Conservation (phyloP, 345 rosid species). For the Moricandia arvensis region DNA sequence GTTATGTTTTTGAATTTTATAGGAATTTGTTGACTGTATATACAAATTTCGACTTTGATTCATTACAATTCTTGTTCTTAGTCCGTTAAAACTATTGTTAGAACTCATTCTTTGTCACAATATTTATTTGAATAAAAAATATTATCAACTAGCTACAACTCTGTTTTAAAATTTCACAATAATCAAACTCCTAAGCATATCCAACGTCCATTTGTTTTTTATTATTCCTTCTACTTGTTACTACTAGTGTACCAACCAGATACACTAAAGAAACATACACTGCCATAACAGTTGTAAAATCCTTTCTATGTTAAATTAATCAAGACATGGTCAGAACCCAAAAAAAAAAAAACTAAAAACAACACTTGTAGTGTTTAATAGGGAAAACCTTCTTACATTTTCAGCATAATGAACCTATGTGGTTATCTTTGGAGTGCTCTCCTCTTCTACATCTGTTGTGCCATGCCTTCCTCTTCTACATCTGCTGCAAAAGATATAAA, state of each 20-base stretch:
- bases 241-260: background rate
- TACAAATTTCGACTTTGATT: background rate
- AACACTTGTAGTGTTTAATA: background rate
- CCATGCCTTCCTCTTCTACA: background rate
- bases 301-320: background rate
- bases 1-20: background rate
- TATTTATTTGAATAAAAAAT: background rate
- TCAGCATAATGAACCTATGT: background rate
- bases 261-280: too few species aligned
- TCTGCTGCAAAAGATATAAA: background rate
- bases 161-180: background rate
- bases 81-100: background rate
- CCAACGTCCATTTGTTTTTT: background rate
- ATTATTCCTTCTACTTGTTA: background rate
- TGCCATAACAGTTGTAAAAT: background rate
- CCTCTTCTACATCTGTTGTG: background rate
- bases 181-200: background rate
- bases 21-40: conserved; percentile 33
- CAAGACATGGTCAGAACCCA: background rate
- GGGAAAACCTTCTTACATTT: background rate
- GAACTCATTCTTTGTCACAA: background rate
- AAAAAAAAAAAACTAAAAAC: background rate
- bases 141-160: background rate
- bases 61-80: background rate
- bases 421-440: background rate